Conservation (phyloP, 176 grass and related monocot genomes). For the Juncus inflexus region DNA sequence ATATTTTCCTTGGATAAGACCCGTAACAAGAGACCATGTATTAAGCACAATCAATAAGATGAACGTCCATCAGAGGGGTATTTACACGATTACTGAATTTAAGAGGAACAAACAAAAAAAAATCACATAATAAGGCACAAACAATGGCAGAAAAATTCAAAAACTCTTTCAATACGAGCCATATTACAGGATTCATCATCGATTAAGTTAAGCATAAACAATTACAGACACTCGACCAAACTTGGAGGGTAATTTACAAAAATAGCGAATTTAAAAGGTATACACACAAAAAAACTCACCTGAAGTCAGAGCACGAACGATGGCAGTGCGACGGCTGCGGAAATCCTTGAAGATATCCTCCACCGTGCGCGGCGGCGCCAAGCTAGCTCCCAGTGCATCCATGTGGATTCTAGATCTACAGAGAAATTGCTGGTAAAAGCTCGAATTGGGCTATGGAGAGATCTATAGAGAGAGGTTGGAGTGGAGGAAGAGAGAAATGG, state of each 20-base stretch:
- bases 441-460: background rate
- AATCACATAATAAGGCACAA: constrained; percentile 5
- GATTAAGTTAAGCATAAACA: background rate
- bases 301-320: constrained; percentile 67
- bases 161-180: background rate
- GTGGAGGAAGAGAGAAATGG: constrained; percentile 37
- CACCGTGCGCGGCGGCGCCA: constrained; percentile 46
- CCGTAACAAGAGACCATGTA: no score
- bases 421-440: constrained; percentile 1
- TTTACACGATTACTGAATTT: no score
- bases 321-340: constrained; percentile 48
- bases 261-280: constrained; percentile 4
- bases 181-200: constrained; percentile 7
- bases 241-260: background rate
- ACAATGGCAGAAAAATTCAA: background rate
- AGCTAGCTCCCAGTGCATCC: constrained; percentile 13
- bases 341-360: constrained; percentile 79
- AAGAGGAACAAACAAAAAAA: background rate
- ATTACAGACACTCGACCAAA: background rate
- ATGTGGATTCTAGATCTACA: constrained; percentile 25
- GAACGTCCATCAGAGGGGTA: no score
- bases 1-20: no score
- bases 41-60: no score
- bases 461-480: background rate
- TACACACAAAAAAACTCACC: constrained; percentile 29